Conservation (phyloP, 2,329 filamentous ascomycete species). For the Botrytis deweyae region DNA sequence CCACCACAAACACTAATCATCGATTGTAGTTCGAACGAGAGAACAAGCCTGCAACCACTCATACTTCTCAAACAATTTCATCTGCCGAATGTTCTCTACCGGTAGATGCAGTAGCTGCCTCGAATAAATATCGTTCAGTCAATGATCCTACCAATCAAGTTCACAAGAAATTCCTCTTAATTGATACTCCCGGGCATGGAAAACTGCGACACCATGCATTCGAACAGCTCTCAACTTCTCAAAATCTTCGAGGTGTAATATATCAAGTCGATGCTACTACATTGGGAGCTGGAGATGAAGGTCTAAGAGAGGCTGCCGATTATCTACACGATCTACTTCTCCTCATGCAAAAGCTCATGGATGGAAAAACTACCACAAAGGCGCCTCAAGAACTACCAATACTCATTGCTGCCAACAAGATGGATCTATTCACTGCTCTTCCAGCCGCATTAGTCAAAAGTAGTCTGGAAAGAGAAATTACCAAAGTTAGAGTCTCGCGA, state of each 20-base stretch:
- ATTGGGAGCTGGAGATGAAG: constrained; percentile 54
- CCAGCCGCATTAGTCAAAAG: constrained; percentile 73
- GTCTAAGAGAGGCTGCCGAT: constrained; percentile 69
- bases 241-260: constrained; percentile 68
- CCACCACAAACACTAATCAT: constrained; percentile 22
- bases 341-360: constrained; percentile 71
- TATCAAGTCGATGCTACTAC: constrained; percentile 86
- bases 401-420: constrained; percentile 89
- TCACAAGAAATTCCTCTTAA: constrained; percentile 70
- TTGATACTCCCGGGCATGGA: constrained; percentile 93
- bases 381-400: constrained; percentile 64
- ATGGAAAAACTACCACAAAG: constrained; percentile 54
- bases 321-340: constrained; percentile 92
- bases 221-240: constrained; percentile 46
- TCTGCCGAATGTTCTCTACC: constrained; percentile 57
- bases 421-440: constrained; percentile 90
- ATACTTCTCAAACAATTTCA: constrained; percentile 62
- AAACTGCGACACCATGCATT: constrained; percentile 78
- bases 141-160: constrained; percentile 59
- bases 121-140: constrained; percentile 62
- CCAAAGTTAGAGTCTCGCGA: constrained; percentile 71
- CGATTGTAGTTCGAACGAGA: constrained; percentile 53
- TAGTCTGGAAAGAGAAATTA: constrained; percentile 77
- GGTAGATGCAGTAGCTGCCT: constrained; percentile 50
- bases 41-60: constrained; percentile 43